Base-by-base conservation (phyloP, 2,329 filamentous ascomycete genomes). In the Rutstroemia sp. region DNA sequence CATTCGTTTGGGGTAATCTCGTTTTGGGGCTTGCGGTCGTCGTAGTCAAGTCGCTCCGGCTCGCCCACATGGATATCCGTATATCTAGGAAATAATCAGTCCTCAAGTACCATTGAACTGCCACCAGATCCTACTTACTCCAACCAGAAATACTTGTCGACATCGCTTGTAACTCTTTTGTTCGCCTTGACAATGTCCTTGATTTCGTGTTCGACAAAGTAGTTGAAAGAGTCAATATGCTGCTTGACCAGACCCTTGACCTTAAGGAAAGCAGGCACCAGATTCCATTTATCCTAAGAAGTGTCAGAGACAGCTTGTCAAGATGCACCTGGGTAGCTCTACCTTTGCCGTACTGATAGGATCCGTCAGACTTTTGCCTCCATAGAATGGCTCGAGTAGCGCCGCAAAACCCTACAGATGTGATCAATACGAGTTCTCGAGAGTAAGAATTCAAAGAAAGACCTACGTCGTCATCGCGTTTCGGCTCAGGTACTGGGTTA, bases 121-220 rank as follows among this genome's bases (percentile, higher is more conserved):
- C 7, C 17, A 21, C 8, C 12, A 8, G 2, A 21, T 34, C 19
- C 7, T 9, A 62, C 66, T 54, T 70, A 78, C 78, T 94, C 89
- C 64, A 97, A 85, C 77, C 88, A 95, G 70, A 97, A 97, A 63
- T 87, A 88, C 61, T 88, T 88, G 68, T 97, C 91, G 47, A 94
- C 88, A 76, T 97, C 92, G 72, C 92, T 96, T 63, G 88, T 84
- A 61, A 99, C 88, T 42, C 84, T 87, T 49, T 87, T 85, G 70
- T 96, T 97, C 51, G 92, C 89, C 69, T 89, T 86, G 63, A 99
- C 87, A 65, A 99, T 99, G 67, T 96, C 92, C 74, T 96, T 96
- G 71, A 99, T 85, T 70, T 97, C 92, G 56, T 95, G 88, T 65
- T 99, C 90, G 63, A 96, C 88, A 66, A 99, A 97, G 74, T 94